Evolutionary conservation across 176 grass and related monocot genomes (phyloP).

Genomic region (Elaeis guineensis): DNA sequence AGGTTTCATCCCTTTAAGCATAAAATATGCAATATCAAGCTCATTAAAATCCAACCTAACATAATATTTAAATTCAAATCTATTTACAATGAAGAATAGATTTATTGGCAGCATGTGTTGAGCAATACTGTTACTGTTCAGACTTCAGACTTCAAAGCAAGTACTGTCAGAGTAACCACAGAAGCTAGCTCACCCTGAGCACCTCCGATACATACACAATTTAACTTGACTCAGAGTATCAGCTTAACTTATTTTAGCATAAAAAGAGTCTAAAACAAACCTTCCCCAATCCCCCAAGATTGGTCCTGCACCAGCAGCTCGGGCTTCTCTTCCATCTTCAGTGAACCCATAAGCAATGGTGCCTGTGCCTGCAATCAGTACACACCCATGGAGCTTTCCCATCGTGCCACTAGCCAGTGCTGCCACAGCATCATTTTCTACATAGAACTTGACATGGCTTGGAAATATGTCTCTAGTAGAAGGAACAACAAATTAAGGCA

Average conservation of each 20-base stretch:
- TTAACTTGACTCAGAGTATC: no score
- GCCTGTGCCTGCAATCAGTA: constrained; percentile 95
- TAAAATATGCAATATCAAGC: no score
- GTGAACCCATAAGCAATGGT: constrained; percentile 91
- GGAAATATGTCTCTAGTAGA: constrained; percentile 62
- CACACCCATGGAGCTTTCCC: constrained; percentile 91
- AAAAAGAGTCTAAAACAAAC: constrained; percentile 24
- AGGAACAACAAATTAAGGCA: constrained; percentile 14
- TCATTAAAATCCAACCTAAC: no score
- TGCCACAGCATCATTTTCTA: constrained; percentile 95
- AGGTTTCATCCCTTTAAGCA: no score
- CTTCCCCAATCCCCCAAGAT: constrained; percentile 97
- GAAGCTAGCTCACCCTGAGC: no score
- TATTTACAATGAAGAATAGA: no score
- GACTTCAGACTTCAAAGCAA: no score
- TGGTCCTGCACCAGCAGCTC: constrained; percentile 89
- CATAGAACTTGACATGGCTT: constrained; percentile 56
- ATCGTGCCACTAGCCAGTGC: constrained; percentile 92
- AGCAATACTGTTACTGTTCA: no score
- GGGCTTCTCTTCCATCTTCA: constrained; percentile 80
- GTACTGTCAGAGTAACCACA: no score
- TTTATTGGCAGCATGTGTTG: no score
- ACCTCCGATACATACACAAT: no score
- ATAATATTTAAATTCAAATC: no score
- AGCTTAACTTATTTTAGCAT: not conserved